phyloP scores from a whole-genome alignment of 768 basidiomycete species.

The Goffeauzyma gilvescens region DNA sequence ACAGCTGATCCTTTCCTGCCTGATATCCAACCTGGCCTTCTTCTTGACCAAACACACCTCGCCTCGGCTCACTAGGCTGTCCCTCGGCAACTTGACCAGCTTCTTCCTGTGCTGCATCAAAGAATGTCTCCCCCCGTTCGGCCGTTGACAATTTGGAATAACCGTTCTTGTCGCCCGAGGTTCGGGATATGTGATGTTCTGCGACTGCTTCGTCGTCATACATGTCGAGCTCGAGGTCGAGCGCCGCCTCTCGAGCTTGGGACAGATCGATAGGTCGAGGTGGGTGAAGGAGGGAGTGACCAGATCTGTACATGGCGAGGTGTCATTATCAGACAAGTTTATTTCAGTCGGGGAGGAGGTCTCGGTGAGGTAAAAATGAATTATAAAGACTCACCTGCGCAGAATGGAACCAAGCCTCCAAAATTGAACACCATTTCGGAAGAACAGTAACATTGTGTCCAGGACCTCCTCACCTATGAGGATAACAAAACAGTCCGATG shows the following conservation, averaged over 20 bases:
- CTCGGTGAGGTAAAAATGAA: not conserved
- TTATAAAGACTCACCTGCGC: constrained; percentile 49
- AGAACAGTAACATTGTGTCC: constrained; percentile 78
- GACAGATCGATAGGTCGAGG: constrained; percentile 34
- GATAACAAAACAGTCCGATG: no score
- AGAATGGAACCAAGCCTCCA: constrained; percentile 78
- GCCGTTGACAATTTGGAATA: constrained; percentile 1
- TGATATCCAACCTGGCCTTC: constrained; percentile 14
- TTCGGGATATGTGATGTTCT: constrained; percentile 15
- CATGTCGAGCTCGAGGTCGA: constrained; percentile 33
- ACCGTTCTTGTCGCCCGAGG: not conserved
- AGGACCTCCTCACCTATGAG: constrained; percentile 87
- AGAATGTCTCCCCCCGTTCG: constrained; percentile 3
- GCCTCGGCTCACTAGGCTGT: constrained; percentile 13
- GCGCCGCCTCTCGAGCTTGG: constrained; percentile 31
- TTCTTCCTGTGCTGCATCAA: constrained; percentile 8
- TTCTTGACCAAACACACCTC: constrained; percentile 7
- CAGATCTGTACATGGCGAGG: constrained; percentile 25
- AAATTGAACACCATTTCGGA: constrained; percentile 71
- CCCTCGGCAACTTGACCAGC: constrained; percentile 4
- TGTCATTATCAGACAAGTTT: not conserved
- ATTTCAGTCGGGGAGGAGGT: not conserved
- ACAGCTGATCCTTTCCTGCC: constrained; percentile 19
- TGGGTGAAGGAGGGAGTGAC: constrained; percentile 33
- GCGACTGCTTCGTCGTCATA: constrained; percentile 35